A percentile compares a stretch with the other conserved stretches of the same genome.
phyloP scores from a whole-genome alignment of 768 basidiomycete genomes.

The Tylopilus rubrobrunneus region DNA sequence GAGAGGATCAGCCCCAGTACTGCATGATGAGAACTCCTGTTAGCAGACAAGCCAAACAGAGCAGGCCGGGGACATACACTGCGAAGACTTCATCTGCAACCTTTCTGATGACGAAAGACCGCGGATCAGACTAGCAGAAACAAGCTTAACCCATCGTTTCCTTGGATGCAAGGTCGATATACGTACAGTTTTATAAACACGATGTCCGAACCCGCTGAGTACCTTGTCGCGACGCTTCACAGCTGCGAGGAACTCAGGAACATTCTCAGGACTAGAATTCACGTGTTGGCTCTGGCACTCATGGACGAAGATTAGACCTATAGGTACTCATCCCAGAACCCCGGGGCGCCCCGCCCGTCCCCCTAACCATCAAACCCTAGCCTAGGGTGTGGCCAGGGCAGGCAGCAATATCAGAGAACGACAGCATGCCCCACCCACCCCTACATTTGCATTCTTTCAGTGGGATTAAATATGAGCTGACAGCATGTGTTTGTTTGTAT shows the following conservation, averaged over 20 bases:
- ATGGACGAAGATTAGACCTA: constrained; percentile 18
- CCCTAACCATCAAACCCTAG: no score
- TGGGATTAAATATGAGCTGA: no score
- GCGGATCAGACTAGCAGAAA: constrained; percentile 69
- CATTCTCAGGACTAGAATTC: constrained; percentile 64
- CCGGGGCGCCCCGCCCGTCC: no score
- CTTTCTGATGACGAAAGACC: constrained; percentile 86
- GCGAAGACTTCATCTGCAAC: constrained; percentile 91
- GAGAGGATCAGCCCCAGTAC: constrained; percentile 81
- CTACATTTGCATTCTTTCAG: no score
- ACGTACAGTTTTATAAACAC: constrained; percentile 72
- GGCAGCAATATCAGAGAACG: no score
- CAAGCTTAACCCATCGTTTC: neutral
- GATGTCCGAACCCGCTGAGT: constrained; percentile 87
- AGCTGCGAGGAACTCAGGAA: constrained; percentile 78
- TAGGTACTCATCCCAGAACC: no score
- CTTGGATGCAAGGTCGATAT: neutral
- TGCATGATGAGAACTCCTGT: constrained; percentile 20
- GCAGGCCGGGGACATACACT: constrained; percentile 46
- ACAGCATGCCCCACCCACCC: no score
- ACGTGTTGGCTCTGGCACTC: neutral
- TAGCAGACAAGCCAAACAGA: neutral
- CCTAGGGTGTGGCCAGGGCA: no score
- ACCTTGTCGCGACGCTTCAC: constrained; percentile 89
- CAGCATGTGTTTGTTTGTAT: no score